Base-by-base conservation (phyloP, 2,329 filamentous ascomycete genomes). In the Colletotrichum sp. region DNA sequence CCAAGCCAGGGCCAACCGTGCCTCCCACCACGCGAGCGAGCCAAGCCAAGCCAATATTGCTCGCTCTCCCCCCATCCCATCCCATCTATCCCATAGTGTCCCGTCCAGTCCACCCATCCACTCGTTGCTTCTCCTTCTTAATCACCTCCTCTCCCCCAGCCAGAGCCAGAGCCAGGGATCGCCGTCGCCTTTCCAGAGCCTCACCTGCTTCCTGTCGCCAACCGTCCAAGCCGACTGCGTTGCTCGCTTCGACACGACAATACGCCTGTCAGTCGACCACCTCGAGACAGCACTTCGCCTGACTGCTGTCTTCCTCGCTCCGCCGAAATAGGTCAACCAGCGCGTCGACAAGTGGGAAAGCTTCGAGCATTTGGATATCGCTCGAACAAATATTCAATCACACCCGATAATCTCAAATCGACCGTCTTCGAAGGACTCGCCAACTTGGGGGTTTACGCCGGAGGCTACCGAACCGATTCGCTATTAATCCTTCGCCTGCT, bases 31-130 rank as follows among this genome's bases (percentile, higher is more conserved):
- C 58, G 67, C 70, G 58, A 65, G 61, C 70, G 61, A 73, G 67
- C 71, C 61, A 70, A 59, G 70, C 66, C 66, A 66, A 73, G 67
- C 67, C 61, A 70, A 73, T 73, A 66, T 70, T 73, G 71, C 61
- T 73, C 57, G 64, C 70, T 29, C 21, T 31, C 33, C 66, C 21
- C 38, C 54, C 71, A 69, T 69, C 58, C 57, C 54, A 36, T 54
- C 70, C 34, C 33, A 33, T 51, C 43, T 51, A 51, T 51, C 21
- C 43, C 43, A 51, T 51, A 51, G 43, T 51, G 43, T 21, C 43
- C 43, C 43, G 43, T 51, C 43, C 43, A n/a, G 43, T 58, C 65
- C 38, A n/a, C 21, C 47, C 24, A n/a, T 34, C 65, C 47, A 58
- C 59, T 61, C 38, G 63, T 66, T 51, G 24, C n/a, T 66, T 51